Conservation (phyloP, 2,329 filamentous ascomycete species). For the Sarocladium oryzae region DNA sequence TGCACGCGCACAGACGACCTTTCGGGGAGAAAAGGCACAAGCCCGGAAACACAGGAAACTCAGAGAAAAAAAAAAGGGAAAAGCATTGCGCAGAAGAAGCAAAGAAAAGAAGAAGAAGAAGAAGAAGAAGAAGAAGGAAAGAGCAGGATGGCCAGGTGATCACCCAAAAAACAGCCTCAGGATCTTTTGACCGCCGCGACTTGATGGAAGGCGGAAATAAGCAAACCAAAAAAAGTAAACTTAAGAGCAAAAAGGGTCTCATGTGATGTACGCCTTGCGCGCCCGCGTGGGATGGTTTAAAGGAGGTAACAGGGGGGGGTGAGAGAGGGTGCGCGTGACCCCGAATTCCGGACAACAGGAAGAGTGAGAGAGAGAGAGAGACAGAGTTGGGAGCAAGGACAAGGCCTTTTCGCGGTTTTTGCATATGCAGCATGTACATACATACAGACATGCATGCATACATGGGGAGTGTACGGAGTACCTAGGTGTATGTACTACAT, state of each 20-base stretch:
- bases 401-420: too few species aligned
- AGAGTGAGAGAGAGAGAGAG: background rate
- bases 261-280: constrained; percentile 1
- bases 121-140: background rate
- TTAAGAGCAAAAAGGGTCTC: background rate
- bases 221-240: background rate
- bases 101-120: background rate
- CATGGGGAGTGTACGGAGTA: too few species aligned
- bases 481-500: too few species aligned
- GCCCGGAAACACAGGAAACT: background rate
- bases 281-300: too few species aligned
- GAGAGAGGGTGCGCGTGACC: background rate
- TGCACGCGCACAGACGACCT: background rate
- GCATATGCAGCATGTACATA: too few species aligned
- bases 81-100: background rate
- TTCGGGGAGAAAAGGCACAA: too few species aligned
- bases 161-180: too few species aligned
- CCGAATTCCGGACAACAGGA: background rate
- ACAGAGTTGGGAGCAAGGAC: too few species aligned
- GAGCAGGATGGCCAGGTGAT: background rate
- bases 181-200: too few species aligned
- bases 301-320: background rate
- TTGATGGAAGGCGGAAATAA: background rate
- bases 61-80: background rate
- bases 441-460: too few species aligned